Base-by-base conservation (phyloP, 75 land plant species). In the Sequoia sempervirens region DNA sequence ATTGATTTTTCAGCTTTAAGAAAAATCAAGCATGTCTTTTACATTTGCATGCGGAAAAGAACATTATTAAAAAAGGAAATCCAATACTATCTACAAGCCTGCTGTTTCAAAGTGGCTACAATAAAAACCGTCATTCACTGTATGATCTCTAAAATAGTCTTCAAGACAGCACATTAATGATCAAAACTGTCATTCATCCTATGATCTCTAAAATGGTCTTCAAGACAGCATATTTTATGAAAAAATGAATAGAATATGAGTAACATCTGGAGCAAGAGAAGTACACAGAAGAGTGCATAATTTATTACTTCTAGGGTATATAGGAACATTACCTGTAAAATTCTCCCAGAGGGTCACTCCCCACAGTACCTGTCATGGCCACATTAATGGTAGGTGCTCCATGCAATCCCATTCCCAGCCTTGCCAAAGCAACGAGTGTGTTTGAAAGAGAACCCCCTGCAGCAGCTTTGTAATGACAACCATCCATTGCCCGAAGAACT, bases 361-460 rank as follows among this genome's bases (percentile, higher is more conserved):
- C 99, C 4, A 97, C 89, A 84, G 98, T 96, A 43, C 99, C 99
- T 3, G 94, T 89, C 96, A 97, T 96, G 41, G 94, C 99, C 38
- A 97, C 94, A 85, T 94, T 90, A 5, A 96, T 69, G 10, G 86
- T 52, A 80, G 90, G 89, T 80, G 87, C 90, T 83, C 86, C 82
- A 70, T 85, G 83, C 40, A 86, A 54, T 81, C 68, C 83, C 40
- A 87, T 81, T 45, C 99, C 99, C 84, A 97, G 87, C 85, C 99
- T 94, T 30, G 98, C 98, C 83, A 97, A 86, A 30, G 99, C 99
- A 40, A 97, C 99, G 30, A 97, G 86, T 52, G 92, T 96, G 83
- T 97, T 97, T 28, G 98, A 97, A 64, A 97, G 94, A 26, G 99
- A 97, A 18, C 99, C 99, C n/a, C 99, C 99, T 46, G 99, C 99